Conservation (phyloP, 371 early-diverging fungal species). For the Mortierella sp. region DNA sequence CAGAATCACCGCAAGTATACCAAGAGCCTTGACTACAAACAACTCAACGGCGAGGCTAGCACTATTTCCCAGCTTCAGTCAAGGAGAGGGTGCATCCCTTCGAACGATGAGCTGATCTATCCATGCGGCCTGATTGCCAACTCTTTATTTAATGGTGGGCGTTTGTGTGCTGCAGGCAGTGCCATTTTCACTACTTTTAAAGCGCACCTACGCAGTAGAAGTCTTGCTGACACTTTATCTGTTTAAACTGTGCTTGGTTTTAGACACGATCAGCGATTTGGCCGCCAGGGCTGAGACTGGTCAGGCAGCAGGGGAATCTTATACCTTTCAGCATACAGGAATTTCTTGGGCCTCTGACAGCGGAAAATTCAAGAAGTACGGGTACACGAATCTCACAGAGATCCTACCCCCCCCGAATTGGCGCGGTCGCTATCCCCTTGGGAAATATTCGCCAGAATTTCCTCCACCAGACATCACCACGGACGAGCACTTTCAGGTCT, state of each 20-base stretch:
- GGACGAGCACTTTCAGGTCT: conserved; percentile 94
- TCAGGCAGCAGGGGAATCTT: conserved; percentile 37
- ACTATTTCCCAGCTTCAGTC: neutral
- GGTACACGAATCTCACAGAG: conserved; percentile 59
- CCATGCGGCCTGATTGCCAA: conserved; percentile 93
- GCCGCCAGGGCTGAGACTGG: neutral
- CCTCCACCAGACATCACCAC: conserved; percentile 76
- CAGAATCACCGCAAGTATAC: conserved; percentile 98
- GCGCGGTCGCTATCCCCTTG: conserved; percentile 64
- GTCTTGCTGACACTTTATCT: too few relatives aligned
- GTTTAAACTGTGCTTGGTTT: neutral
- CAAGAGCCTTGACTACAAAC: conserved; percentile 87
- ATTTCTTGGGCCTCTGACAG: conserved; percentile 94
- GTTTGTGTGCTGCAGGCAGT: too few relatives aligned
- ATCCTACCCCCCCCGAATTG: conserved; percentile 85
- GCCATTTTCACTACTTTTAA: too few relatives aligned
- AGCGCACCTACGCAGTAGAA: too few relatives aligned
- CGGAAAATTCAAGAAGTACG: conserved; percentile 71
- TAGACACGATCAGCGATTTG: conserved; percentile 45
- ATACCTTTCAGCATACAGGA: conserved; percentile 64
- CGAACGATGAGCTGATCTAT: conserved; percentile 17
- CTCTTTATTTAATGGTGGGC: conserved; percentile 78
- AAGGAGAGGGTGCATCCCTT: conserved; percentile 25
- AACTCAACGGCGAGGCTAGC: conserved; percentile 77
- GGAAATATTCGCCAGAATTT: conserved; percentile 60